Conservation (phyloP, 345 rosid genomes). For the Chamaenerion angustifolium region DNA sequence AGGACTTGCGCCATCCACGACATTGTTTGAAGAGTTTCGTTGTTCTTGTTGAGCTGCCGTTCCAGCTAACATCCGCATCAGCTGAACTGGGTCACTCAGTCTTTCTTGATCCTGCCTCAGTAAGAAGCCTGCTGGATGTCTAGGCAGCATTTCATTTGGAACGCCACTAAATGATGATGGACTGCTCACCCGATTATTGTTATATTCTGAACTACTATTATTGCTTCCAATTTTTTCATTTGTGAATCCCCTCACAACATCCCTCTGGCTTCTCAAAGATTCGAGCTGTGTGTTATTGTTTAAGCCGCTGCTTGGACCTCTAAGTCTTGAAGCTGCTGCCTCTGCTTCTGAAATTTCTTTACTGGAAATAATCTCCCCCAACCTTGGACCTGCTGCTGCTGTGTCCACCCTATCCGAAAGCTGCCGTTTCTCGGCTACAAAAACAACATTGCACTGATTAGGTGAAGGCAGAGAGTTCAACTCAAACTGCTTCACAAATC, state of each 20-base stretch:
- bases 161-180: slow-evolving; percentile 18
- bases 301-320: slow-evolving; percentile 23
- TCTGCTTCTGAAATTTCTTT: slow-evolving; percentile 10
- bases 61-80: slow-evolving; percentile 40
- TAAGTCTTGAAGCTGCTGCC: slow-evolving; percentile 15
- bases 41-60: slow-evolving; percentile 30
- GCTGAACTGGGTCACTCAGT: slow-evolving; percentile 47
- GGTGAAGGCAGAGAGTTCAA: slow-evolving; percentile 57
- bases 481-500: slow-evolving; percentile 59
- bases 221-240: slow-evolving; percentile 30
- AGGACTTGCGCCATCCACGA: slow-evolving; percentile 6
- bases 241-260: slow-evolving; percentile 30
- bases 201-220: slow-evolving; percentile 5
- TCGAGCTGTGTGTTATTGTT: slow-evolving; percentile 21
- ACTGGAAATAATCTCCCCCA: neutral
- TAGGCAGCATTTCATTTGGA: slow-evolving; percentile 27
- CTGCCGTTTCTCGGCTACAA: slow-evolving; percentile 23
- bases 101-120: slow-evolving; percentile 29
- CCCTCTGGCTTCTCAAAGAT: slow-evolving; percentile 24
- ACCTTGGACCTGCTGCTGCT: slow-evolving; percentile 9
- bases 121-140: slow-evolving; percentile 11
- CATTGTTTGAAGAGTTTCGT: slow-evolving; percentile 19
- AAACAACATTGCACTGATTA: slow-evolving; percentile 27
- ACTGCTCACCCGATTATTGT: slow-evolving; percentile 22
- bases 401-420: slow-evolving; percentile 23